Percentiles rank a stretch among this genome's conserved stretches.
Conservation (phyloP, 2,329 filamentous ascomycete species). For the Penicillium sp. region DNA sequence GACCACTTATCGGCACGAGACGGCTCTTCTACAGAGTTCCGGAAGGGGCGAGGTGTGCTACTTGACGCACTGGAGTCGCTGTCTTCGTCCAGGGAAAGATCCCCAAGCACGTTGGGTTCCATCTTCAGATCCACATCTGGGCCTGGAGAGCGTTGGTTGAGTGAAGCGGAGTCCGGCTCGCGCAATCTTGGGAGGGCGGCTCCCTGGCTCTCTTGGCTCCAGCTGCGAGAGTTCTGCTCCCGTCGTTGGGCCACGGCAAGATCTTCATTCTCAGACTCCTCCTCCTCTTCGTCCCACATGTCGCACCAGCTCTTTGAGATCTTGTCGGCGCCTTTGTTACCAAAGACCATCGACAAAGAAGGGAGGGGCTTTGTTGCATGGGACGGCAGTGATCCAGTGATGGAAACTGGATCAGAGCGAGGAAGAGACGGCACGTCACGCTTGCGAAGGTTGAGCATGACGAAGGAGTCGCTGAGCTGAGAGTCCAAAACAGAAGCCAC, state of each 20-base stretch:
- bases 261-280: slow-evolving; percentile 66
- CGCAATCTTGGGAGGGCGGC: slow-evolving; percentile 54
- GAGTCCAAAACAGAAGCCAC: slow-evolving; percentile 83
- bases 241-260: slow-evolving; percentile 59
- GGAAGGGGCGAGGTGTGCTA: slow-evolving; percentile 43
- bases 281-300: slow-evolving; percentile 91
- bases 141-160: slow-evolving; percentile 48
- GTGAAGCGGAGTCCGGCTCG: slow-evolving; percentile 55
- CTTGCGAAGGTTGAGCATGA: slow-evolving; percentile 61
- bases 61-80: slow-evolving; percentile 52
- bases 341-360: slow-evolving; percentile 77
- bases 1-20: slow-evolving; percentile 78
- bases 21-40: slow-evolving; percentile 61
- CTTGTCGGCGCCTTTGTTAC: slow-evolving; percentile 64
- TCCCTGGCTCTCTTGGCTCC: slow-evolving; percentile 72
- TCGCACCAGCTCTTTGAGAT: slow-evolving; percentile 99
- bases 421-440: slow-evolving; percentile 47
- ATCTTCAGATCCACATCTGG: slow-evolving; percentile 27
- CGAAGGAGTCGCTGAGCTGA: slow-evolving; percentile 75
- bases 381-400: slow-evolving; percentile 72
- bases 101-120: slow-evolving; percentile 19
- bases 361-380: slow-evolving; percentile 61
- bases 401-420: slow-evolving; percentile 65
- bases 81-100: slow-evolving; percentile 60
- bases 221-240: slow-evolving; percentile 69